phyloP scores from a whole-genome alignment of 345 rosid genomes.

The Geranium brycei region DNA sequence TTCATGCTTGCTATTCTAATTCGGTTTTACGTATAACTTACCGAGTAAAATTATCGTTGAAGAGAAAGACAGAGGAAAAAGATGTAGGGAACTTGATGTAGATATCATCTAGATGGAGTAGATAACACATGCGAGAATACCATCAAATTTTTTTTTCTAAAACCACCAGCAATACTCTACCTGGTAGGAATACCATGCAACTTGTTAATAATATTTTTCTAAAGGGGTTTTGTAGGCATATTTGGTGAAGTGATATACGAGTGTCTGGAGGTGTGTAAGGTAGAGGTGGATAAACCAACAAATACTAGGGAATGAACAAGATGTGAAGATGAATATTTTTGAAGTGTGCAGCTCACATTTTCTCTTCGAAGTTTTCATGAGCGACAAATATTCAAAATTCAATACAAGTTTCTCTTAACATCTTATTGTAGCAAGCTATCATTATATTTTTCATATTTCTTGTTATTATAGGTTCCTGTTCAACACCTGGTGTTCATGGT shows the following conservation, averaged over 20 bases:
- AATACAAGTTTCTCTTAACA: too few relatives aligned
- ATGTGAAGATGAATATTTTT: neutral
- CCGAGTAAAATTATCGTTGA: too few relatives aligned
- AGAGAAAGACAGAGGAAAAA: neutral
- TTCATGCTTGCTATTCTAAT: neutral
- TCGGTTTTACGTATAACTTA: too few relatives aligned
- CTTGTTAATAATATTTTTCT: neutral
- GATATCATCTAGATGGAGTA: neutral
- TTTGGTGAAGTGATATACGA: neutral
- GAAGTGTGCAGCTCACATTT: too few relatives aligned
- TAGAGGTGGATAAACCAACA: neutral
- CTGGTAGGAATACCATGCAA: too few relatives aligned
- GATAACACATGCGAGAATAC: neutral
- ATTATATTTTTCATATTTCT: slow-evolving; percentile 8
- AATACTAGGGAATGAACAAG: neutral
- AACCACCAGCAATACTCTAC: neutral
- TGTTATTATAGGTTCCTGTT: slow-evolving; percentile 71
- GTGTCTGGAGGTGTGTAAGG: neutral
- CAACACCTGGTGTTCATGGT: slow-evolving; percentile 95
- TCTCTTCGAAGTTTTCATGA: too few relatives aligned
- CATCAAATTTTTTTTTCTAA: too few relatives aligned
- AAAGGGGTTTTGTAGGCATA: neutral
- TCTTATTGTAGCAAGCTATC: neutral
- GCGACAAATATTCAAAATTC: too few relatives aligned
- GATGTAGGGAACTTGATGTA: neutral